Conservation (phyloP, 331 rosid genomes). For the Telfairia occidentalis region DNA sequence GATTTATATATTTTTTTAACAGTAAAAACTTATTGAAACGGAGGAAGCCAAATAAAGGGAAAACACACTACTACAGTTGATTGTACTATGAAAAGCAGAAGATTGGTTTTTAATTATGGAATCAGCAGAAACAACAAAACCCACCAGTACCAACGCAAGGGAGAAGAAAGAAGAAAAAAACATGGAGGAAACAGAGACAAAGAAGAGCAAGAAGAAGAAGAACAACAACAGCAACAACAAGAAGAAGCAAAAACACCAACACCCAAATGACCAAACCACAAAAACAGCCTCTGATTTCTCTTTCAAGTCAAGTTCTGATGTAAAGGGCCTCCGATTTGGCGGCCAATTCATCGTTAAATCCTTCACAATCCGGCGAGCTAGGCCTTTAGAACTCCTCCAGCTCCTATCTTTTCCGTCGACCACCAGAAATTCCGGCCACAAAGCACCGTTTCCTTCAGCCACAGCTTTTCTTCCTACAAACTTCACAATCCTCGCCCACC, state of each 20-base stretch:
- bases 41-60: constrained; percentile 5
- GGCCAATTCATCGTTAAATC: constrained; percentile 91
- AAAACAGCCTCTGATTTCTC: constrained; percentile 72
- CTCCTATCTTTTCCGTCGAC: constrained; percentile 57
- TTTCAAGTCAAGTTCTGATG: constrained; percentile 74
- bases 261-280: constrained; percentile 63
- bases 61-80: not conserved
- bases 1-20: not conserved
- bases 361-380: constrained; percentile 73
- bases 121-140: constrained; percentile 5
- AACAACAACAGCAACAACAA: constrained; percentile 48
- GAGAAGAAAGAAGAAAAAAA: constrained; percentile 2
- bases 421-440: constrained; percentile 6
- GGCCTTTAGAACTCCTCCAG: constrained; percentile 58
- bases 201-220: constrained; percentile 30
- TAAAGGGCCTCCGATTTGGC: constrained; percentile 83
- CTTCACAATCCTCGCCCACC: constrained; percentile 94
- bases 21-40: not conserved
- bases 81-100: constrained; percentile 3
- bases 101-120: constrained; percentile 26
- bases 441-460: constrained; percentile 73
- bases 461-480: constrained; percentile 75
- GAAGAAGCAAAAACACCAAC: constrained; percentile 85
- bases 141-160: not conserved
- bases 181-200: constrained; percentile 53